These are phyloP conservation scores for Coemansia sp. DNA, from an alignment of 192 early-diverging fungal genomes.

Conservation along the genomic window DNA sequence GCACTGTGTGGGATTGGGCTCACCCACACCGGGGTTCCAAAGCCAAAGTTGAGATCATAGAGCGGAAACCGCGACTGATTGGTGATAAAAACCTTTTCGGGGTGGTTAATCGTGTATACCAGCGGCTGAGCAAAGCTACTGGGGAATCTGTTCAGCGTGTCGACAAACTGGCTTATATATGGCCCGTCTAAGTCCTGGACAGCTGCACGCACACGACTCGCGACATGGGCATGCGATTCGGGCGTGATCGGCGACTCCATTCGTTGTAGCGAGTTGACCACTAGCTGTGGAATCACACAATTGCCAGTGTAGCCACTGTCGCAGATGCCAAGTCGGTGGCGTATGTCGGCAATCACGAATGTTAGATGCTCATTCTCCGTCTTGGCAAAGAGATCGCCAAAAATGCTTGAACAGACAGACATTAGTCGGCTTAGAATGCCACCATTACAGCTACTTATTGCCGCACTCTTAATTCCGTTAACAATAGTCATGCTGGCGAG, in stretches of 20 bases:
- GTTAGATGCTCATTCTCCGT: neutral
- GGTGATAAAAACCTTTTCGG: conserved; percentile 8
- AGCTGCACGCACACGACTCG: neutral
- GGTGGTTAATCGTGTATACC: conserved; percentile 8
- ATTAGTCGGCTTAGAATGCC: neutral
- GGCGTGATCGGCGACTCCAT: neutral
- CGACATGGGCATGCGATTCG: neutral
- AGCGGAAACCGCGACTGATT: conserved; percentile 24
- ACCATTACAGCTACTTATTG: neutral
- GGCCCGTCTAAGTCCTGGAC: neutral
- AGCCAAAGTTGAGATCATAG: conserved; percentile 30
- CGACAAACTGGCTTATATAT: conserved; percentile 1
- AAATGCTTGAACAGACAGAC: neutral
- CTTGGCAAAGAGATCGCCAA: neutral
- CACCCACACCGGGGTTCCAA: conserved; percentile 15
- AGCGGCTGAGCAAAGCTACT: conserved; percentile 7
- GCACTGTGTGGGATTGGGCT: conserved; percentile 9
- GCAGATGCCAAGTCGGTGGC: neutral
- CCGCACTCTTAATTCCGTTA: neutral
- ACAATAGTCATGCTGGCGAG: neutral
- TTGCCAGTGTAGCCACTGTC: neutral
- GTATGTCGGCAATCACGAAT: neutral
- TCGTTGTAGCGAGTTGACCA: neutral
- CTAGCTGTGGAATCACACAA: neutral
- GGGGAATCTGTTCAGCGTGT: neutral